These are phyloP conservation scores for Lagenaria siceraria DNA, from an alignment of 306 rosid species.

Conservation along the genomic window DNA sequence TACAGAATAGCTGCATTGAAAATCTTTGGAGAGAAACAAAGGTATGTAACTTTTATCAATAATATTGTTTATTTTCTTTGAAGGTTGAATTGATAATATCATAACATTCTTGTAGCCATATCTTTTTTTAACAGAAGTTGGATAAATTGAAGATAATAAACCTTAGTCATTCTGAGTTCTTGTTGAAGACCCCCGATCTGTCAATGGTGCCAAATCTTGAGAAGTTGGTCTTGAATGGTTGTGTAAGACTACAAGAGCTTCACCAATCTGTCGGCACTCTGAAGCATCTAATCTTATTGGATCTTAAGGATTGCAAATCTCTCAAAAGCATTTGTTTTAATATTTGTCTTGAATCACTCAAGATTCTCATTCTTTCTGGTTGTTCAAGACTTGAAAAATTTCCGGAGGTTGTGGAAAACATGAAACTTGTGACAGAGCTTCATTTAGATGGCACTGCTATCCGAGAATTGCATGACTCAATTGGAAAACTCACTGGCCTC, in stretches of 20 bases:
- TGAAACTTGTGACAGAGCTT: background rate
- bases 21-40: slow-evolving; percentile 1
- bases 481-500: slow-evolving; percentile 10
- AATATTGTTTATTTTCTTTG: background rate
- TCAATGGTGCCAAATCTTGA: slow-evolving; percentile 8
- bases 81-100: background rate
- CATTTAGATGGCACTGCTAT: slow-evolving; percentile 4
- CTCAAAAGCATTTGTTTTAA: background rate
- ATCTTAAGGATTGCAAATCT: background rate
- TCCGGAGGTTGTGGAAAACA: slow-evolving; percentile 6
- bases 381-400: slow-evolving; percentile 6
- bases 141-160: background rate
- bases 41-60: slow-evolving; percentile 9
- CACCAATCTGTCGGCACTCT: background rate
- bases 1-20: slow-evolving; percentile 15
- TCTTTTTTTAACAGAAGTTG: background rate
- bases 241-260: slow-evolving; percentile 1
- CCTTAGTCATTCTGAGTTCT: background rate
- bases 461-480: slow-evolving; percentile 4
- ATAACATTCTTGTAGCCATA: background rate
- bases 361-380: background rate
- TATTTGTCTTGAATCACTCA: background rate
- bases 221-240: slow-evolving; percentile 4
- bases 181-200: slow-evolving; percentile 6
- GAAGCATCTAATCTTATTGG: background rate